Conservation (phyloP, 345 rosid species). For the Alliaria petiolata region DNA sequence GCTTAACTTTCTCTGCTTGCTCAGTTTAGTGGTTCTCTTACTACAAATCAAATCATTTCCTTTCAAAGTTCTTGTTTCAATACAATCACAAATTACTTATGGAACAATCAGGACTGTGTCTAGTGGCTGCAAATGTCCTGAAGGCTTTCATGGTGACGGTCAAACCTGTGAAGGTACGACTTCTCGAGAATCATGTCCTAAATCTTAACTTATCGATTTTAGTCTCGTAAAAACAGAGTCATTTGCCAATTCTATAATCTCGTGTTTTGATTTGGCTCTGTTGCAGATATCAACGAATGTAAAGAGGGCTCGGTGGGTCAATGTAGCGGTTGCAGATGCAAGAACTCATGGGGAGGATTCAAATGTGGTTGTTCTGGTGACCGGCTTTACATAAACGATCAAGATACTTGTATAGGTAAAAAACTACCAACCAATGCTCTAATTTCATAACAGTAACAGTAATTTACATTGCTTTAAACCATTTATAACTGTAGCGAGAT, state of each 20-base stretch:
- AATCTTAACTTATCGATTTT: neutral
- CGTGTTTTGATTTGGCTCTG: conserved; percentile 11
- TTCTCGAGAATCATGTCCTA: neutral
- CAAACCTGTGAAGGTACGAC: conserved; percentile 60
- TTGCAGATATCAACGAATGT: conserved; percentile 79
- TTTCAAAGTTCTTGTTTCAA: neutral
- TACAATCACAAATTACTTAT: neutral
- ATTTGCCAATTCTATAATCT: neutral
- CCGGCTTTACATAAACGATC: conserved; percentile 61
- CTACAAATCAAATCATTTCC: neutral
- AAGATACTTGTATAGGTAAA: conserved; percentile 86
- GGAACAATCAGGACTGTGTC: conserved; percentile 46
- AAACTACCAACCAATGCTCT: conserved; percentile 7
- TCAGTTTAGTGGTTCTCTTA: conserved; percentile 58
- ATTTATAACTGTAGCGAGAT: conserved; percentile 52
- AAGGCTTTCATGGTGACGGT: conserved; percentile 73
- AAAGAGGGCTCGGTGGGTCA: conserved; percentile 56
- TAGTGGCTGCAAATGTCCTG: conserved; percentile 79
- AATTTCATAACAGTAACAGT: neutral
- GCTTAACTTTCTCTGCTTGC: conserved; percentile 72
- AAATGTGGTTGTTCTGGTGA: conserved; percentile 76
- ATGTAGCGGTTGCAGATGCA: conserved; percentile 79
- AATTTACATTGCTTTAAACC: neutral
- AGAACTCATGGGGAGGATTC: conserved; percentile 71
- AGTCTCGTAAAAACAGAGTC: neutral